These are phyloP conservation scores for Phlebiopsis gigantea DNA, from an alignment of 768 basidiomycete species.

Conservation along the genomic window DNA sequence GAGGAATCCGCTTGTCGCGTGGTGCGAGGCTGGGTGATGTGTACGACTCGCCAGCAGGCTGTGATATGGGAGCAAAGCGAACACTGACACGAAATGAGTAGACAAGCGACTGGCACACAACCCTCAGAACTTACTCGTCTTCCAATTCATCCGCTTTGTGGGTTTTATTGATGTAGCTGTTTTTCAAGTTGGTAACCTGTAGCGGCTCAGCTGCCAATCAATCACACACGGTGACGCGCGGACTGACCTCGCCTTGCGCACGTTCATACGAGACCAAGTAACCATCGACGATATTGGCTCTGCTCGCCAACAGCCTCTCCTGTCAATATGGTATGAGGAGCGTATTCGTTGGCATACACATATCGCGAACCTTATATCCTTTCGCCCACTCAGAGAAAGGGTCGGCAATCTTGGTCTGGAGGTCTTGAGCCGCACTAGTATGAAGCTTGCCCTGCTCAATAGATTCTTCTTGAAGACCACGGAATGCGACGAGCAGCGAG, in stretches of 20 bases:
- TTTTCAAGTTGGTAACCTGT: slow-evolving; percentile 61
- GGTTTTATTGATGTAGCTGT: slow-evolving; percentile 70
- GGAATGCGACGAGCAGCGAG: slow-evolving; percentile 73
- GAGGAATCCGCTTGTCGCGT: slow-evolving; percentile 31
- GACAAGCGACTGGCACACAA: slow-evolving; percentile 1
- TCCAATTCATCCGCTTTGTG: slow-evolving; percentile 87
- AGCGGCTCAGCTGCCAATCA: background rate
- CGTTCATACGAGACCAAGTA: slow-evolving; percentile 61
- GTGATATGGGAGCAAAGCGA: slow-evolving; percentile 77
- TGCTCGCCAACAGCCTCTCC: slow-evolving; percentile 10
- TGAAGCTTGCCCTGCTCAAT: slow-evolving; percentile 70
- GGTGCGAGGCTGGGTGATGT: slow-evolving; percentile 73
- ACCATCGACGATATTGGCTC: slow-evolving; percentile 18
- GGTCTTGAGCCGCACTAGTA: slow-evolving; percentile 64
- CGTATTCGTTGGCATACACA: background rate
- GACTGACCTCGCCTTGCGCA: slow-evolving; percentile 51
- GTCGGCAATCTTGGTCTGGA: slow-evolving; percentile 68
- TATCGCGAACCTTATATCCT: slow-evolving; percentile 54
- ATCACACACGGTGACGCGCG: slow-evolving; percentile 9
- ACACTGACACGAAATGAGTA: slow-evolving; percentile 43
- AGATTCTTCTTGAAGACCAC: slow-evolving; percentile 74
- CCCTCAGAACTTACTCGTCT: slow-evolving; percentile 70
- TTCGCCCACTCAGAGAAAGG: slow-evolving; percentile 81
- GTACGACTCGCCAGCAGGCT: slow-evolving; percentile 58
- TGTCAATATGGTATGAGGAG: background rate